Conservation (phyloP, 331 rosid genomes). For the Telfairia occidentalis region DNA sequence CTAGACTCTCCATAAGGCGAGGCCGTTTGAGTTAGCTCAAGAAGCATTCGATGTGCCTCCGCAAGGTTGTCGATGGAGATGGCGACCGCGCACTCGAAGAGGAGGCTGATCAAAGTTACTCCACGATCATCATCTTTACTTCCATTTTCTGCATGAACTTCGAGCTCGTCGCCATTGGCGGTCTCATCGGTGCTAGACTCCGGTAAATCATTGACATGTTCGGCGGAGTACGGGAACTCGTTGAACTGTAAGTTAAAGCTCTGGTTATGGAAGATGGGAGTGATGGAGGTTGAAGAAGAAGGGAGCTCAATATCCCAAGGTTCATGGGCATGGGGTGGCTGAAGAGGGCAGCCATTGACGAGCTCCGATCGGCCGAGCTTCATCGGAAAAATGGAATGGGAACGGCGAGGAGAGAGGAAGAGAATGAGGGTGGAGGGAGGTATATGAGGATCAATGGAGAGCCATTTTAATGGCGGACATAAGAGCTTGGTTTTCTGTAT, state of each 20-base stretch:
- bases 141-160: slow-evolving; percentile 14
- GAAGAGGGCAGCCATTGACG: slow-evolving; percentile 30
- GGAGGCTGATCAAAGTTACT: slow-evolving; percentile 45
- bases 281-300: slow-evolving; percentile 22
- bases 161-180: slow-evolving; percentile 2
- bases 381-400: not conserved
- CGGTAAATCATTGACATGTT: slow-evolving; percentile 45
- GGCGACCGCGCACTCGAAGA: slow-evolving; percentile 73
- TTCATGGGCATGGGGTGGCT: slow-evolving; percentile 45
- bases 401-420: not conserved
- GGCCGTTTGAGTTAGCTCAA: slow-evolving; percentile 51
- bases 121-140: slow-evolving; percentile 28
- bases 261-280: slow-evolving; percentile 25
- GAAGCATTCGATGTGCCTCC: slow-evolving; percentile 60
- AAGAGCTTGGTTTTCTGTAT: not conserved
- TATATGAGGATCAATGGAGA: slow-evolving; percentile 14
- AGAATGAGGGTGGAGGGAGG: too few relatives aligned
- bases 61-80: slow-evolving; percentile 63
- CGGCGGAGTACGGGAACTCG: slow-evolving; percentile 57
- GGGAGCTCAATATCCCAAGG: slow-evolving; percentile 39
- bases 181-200: slow-evolving; percentile 27
- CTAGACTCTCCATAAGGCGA: slow-evolving; percentile 70
- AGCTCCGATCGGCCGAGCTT: slow-evolving; percentile 54
- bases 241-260: slow-evolving; percentile 30
- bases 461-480: not conserved